phyloP scores from a whole-genome alignment of 805 yeast genomes.

The Wickerhamia fluorescens region DNA sequence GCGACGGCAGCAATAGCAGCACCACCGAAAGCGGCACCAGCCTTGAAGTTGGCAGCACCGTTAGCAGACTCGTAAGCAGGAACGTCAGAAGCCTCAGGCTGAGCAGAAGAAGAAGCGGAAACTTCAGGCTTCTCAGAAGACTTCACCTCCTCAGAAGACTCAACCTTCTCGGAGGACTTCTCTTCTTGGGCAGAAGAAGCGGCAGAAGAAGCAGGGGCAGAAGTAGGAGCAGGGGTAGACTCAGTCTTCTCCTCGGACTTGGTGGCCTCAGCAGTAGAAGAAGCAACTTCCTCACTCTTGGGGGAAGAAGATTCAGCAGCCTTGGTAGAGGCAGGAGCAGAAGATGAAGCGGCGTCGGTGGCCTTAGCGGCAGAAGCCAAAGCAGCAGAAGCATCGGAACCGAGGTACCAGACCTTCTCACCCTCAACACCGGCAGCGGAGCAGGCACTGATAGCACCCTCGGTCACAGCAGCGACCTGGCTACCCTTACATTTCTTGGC shows the following conservation, averaged over 20 bases:
- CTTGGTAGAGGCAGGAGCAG: slow-evolving; percentile 4
- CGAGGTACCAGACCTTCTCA: slow-evolving; percentile 26
- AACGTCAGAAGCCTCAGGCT: slow-evolving; percentile 9
- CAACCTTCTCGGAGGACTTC: slow-evolving; percentile 7
- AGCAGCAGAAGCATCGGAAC: slow-evolving; percentile 16
- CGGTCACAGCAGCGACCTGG: slow-evolving; percentile 22
- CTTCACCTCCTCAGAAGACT: slow-evolving; percentile 1
- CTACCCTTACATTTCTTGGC: slow-evolving; percentile 19
- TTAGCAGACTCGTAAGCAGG: slow-evolving; percentile 1
- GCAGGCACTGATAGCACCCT: slow-evolving; percentile 27
- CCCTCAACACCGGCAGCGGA: slow-evolving; percentile 29
- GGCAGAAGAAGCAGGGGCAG: slow-evolving; percentile 4
- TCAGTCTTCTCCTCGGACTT: slow-evolving; percentile 2
- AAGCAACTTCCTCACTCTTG: too few relatives aligned
- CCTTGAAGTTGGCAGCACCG: slow-evolving; percentile 5
- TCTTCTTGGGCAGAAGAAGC: slow-evolving; percentile 12
- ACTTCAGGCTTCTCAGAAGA: slow-evolving; percentile 6
- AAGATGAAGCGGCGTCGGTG: too few relatives aligned
- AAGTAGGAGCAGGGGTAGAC: slow-evolving; percentile 1
- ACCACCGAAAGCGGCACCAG: slow-evolving; percentile 6
- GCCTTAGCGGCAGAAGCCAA: slow-evolving; percentile 21
- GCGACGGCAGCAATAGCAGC: slow-evolving; percentile 8
- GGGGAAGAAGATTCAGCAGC: slow-evolving; percentile 4
- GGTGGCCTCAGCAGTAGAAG: slow-evolving; percentile 3
- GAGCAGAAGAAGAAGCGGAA: slow-evolving; percentile 11